Conservation (phyloP, 2,329 filamentous ascomycete species). For the Orbilia oligospora region DNA sequence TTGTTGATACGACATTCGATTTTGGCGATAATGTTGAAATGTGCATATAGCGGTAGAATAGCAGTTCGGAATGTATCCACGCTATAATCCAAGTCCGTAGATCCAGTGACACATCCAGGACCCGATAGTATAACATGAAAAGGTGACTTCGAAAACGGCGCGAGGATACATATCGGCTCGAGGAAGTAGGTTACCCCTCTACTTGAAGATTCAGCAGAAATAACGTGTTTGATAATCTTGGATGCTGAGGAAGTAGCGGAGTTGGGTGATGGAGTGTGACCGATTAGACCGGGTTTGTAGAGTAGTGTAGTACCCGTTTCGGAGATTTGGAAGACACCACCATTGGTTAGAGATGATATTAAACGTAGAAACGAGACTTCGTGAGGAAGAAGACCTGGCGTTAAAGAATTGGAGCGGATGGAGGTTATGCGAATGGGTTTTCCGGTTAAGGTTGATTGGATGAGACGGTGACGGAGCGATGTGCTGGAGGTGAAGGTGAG, state of each 20-base stretch:
- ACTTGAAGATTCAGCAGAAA: slow-evolving; percentile 79
- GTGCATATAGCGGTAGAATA: slow-evolving; percentile 87
- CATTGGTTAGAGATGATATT: slow-evolving; percentile 94
- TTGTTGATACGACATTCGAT: slow-evolving; percentile 87
- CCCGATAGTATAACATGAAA: slow-evolving; percentile 92
- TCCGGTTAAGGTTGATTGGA: slow-evolving; percentile 92
- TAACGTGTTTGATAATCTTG: slow-evolving; percentile 83
- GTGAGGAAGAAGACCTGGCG: slow-evolving; percentile 89
- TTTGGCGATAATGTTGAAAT: slow-evolving; percentile 88
- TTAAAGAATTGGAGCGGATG: slow-evolving; percentile 88
- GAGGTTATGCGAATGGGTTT: slow-evolving; percentile 91
- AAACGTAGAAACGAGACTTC: slow-evolving; percentile 97
- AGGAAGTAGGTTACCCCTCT: slow-evolving; percentile 93
- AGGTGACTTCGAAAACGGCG: slow-evolving; percentile 91
- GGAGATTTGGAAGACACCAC: slow-evolving; percentile 92
- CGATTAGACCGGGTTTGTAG: slow-evolving; percentile 92
- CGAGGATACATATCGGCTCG: slow-evolving; percentile 87
- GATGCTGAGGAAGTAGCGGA: slow-evolving; percentile 67
- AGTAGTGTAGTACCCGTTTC: slow-evolving; percentile 94
- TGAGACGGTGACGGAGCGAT: slow-evolving; percentile 84
- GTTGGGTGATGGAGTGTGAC: slow-evolving; percentile 66
- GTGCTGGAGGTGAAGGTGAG: slow-evolving; percentile 87
- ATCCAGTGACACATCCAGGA: slow-evolving; percentile 90
- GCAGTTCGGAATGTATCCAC: slow-evolving; percentile 95
- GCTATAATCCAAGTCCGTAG: slow-evolving; percentile 89